These are phyloP conservation scores for Tuber melanosporum DNA, from an alignment of 495 filamentous ascomycete genomes.

Conservation along the genomic window DNA sequence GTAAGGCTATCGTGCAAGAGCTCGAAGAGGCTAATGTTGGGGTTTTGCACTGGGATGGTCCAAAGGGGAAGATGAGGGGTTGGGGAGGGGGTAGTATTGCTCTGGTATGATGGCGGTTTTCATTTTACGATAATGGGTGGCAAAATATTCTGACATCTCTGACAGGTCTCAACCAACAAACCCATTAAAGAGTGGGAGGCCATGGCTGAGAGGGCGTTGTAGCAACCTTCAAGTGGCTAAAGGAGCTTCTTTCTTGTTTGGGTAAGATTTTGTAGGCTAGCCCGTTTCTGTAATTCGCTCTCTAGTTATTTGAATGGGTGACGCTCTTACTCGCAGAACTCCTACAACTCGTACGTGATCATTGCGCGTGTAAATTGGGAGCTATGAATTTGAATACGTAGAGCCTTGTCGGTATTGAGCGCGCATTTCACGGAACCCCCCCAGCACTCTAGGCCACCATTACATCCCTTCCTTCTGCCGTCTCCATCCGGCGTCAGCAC, in stretches of 20 bases:
- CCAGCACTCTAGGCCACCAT: not conserved
- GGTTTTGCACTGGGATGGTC: constrained; percentile 5
- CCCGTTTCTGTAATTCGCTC: not conserved
- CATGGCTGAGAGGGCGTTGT: constrained; percentile 17
- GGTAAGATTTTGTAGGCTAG: not conserved
- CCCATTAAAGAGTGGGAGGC: constrained; percentile 24
- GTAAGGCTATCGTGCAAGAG: constrained; percentile 23
- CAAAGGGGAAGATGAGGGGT: constrained; percentile 17
- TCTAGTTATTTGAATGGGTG: not conserved
- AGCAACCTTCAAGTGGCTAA: not conserved
- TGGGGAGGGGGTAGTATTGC: constrained; percentile 35
- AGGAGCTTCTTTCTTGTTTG: not conserved
- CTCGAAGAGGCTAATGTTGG: constrained; percentile 19
- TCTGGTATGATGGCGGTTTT: constrained; percentile 15
- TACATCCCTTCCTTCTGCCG: not conserved
- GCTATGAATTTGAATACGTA: not conserved
- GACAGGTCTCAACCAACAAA: constrained; percentile 24
- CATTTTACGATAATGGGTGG: not conserved
- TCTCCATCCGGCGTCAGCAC: not conserved
- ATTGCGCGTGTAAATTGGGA: not conserved
- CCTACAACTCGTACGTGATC: not conserved
- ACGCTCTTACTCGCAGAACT: not conserved
- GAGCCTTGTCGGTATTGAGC: not conserved
- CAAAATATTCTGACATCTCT: not conserved
- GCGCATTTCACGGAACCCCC: not conserved